Evolutionary conservation across 257 asterid species (phyloP).

Genomic region (Prunella vulgaris): DNA sequence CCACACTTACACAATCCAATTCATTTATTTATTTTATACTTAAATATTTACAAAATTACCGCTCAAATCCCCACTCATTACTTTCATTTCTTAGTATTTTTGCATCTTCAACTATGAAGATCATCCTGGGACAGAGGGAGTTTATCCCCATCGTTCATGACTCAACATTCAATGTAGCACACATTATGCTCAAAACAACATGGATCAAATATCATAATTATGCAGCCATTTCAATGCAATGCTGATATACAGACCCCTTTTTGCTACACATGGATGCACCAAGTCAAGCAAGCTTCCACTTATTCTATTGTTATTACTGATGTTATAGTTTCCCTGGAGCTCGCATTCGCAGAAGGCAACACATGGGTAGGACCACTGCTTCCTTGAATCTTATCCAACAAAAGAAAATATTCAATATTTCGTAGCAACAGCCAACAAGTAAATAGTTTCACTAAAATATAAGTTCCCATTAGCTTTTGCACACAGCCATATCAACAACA

Average conservation of each 20-base stretch:
- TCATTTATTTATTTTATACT: too few species aligned
- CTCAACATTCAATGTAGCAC: background rate
- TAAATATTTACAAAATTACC: too few species aligned
- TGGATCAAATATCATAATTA: background rate
- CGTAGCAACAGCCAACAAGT: background rate
- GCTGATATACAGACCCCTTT: background rate
- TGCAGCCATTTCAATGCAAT: background rate
- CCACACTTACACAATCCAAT: too few species aligned
- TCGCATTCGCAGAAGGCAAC: background rate
- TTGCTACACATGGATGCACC: constrained; percentile 1
- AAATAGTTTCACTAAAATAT: background rate
- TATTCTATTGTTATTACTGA: background rate
- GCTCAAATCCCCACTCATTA: too few species aligned
- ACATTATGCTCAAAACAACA: background rate
- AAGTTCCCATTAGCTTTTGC: background rate
- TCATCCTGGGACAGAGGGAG: too few species aligned
- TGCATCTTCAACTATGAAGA: too few species aligned
- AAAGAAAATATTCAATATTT: background rate
- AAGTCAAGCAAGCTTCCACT: background rate
- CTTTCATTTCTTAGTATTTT: too few species aligned
- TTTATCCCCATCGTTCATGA: background rate
- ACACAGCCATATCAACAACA: background rate
- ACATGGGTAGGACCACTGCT: background rate
- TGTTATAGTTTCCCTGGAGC: background rate
- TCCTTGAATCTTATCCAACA: background rate